Base-by-base conservation (phyloP, 2,329 filamentous ascomycete species). In the Sporothrix euskadiensis region DNA sequence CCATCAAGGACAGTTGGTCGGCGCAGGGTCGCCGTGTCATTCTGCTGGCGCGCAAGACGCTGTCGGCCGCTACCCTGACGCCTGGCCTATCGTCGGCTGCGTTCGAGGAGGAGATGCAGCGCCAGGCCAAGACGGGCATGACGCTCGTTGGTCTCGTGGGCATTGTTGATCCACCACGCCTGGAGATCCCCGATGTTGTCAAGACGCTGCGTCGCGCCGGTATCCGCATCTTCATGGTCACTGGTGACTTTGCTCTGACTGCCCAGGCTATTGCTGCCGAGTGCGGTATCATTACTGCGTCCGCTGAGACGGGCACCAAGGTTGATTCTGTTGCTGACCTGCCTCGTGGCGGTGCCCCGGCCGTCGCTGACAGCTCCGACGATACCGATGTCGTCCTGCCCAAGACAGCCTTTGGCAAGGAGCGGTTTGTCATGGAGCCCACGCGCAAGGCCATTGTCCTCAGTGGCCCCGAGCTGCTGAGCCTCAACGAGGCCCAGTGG, bases 141-240 rank as follows among this genome's bases (percentile, higher is more conserved):
- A 88, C 86, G 0, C 89, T 95, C 75, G 88, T 92, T 35, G 93
- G 93, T 16, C 83, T 97, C 4, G 88, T 94, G 35, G 92, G 91
- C 56, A 89, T 96, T 44, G 92, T 94, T 70, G 93, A 95, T 76
- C 93, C 93, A 1, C 89, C 92, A 71, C 89, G 92, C 0, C 87
- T 89, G 0, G 92, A 94, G 79, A 93, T 93, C 4, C 89, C 87
- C 0, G 87, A 86, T 2, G 89, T 91, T 0, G 88, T 93, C 57
- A 82, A 83, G n/a, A 92, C 87, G 0, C 84, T 94, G 19, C 87
- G 91, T 14, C 84, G 87, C 0, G 92, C 92, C 4, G 90, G 91
- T 1, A 91, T 94, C 71, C 85, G 90, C n/a, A 89, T 94, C 41
- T 91, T 92, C 80, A 94, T 94, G 92, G 92, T 94, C 0, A 94